Conservation (phyloP, 2,329 filamentous ascomycete genomes). For the Colletotrichum shisoi region DNA sequence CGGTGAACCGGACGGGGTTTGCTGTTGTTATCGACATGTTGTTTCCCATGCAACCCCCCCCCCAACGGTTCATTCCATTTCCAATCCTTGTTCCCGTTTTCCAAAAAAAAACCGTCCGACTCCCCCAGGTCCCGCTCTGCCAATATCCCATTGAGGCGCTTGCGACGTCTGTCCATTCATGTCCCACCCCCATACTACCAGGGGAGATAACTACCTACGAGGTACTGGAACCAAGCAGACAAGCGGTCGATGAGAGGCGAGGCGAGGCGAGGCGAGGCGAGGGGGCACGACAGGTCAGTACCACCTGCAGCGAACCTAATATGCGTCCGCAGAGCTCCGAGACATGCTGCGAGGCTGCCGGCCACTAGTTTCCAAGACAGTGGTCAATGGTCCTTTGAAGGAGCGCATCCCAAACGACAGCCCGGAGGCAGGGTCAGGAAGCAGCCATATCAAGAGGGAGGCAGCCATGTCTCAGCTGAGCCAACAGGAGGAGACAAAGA, state of each 20-base stretch:
- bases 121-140: slow-evolving; percentile 2
- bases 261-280: background rate
- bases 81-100: slow-evolving; percentile 1
- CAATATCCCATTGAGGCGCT: background rate
- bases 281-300: background rate
- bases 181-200: background rate
- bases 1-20: background rate
- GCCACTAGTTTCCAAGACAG: background rate
- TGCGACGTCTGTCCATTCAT: background rate
- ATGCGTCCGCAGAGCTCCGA: slow-evolving; percentile 7
- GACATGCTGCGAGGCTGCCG: background rate
- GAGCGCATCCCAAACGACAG: background rate
- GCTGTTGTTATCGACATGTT: background rate
- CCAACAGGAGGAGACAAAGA: slow-evolving; percentile 2
- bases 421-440: too few species aligned
- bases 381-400: background rate
- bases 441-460: background rate
- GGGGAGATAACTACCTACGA: background rate
- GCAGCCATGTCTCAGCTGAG: slow-evolving; percentile 4
- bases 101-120: slow-evolving; percentile 14
- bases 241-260: background rate
- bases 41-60: background rate
- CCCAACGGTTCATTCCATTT: slow-evolving; percentile 16
- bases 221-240: background rate
- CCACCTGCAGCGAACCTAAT: background rate